A percentile compares a stretch with the other conserved stretches of the same genome.
Evolutionary conservation across 345 rosid species (phyloP).

Genomic region (Microthlaspi erraticum): DNA sequence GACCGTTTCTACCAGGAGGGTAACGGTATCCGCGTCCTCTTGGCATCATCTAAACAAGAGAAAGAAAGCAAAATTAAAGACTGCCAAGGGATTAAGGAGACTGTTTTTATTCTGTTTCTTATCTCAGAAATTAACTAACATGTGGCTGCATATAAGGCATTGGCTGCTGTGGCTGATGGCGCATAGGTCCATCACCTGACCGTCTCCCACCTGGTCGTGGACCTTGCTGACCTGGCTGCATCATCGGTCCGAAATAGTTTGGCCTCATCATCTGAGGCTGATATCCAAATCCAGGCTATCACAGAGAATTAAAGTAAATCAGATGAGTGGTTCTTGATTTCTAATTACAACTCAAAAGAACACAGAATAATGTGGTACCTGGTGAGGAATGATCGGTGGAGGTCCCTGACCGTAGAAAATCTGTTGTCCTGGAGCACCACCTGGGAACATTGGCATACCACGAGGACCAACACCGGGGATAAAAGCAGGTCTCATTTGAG

Average conservation of each 20-base stretch:
- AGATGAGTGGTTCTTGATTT: constrained; percentile 2
- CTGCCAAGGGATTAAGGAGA: too few relatives aligned
- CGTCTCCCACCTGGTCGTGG: constrained; percentile 88
- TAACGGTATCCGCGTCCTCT: constrained; percentile 81
- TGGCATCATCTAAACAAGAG: constrained; percentile 70
- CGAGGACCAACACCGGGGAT: constrained; percentile 78
- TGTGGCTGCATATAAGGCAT: constrained; percentile 84
- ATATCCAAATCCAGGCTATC: constrained; percentile 95
- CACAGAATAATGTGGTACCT: constrained; percentile 49
- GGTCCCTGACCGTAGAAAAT: constrained; percentile 94
- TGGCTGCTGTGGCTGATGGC: constrained; percentile 85
- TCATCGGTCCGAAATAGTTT: constrained; percentile 66
- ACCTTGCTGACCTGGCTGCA: constrained; percentile 89
- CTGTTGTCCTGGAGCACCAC: constrained; percentile 87
- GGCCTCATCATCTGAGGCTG: constrained; percentile 92
- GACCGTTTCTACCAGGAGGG: constrained; percentile 82
- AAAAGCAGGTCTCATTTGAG: constrained; percentile 83
- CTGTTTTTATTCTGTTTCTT: background rate
- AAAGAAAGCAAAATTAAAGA: too few relatives aligned
- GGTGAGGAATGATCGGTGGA: constrained; percentile 88
- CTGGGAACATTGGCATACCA: constrained; percentile 78
- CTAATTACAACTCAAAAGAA: background rate
- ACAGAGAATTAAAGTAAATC: constrained; percentile 3
- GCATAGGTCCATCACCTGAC: constrained; percentile 62
- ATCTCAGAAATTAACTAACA: constrained; percentile 48